Conservation (phyloP, 164 flowering plant species). For the Vitis riparia region DNA sequence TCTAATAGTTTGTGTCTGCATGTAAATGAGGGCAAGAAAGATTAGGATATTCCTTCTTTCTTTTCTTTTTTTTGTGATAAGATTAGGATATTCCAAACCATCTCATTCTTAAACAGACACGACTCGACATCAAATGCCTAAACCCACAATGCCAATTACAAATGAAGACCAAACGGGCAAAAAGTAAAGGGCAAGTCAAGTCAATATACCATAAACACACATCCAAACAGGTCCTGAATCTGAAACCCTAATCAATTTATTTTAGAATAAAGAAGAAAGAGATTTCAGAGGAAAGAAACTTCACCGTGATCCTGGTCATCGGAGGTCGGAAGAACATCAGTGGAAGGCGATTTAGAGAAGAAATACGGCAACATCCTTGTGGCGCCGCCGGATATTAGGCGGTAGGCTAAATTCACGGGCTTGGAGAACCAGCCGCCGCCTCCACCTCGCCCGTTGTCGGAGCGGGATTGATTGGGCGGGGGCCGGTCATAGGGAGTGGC, state of each 20-base stretch:
- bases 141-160: no score
- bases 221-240: background rate
- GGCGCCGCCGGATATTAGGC: constrained; percentile 60
- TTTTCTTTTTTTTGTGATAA: no score
- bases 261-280: background rate
- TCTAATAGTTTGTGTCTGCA: no score
- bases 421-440: constrained; percentile 59
- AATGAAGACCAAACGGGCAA: no score
- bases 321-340: constrained; percentile 13
- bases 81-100: no score
- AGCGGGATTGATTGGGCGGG: constrained; percentile 10
- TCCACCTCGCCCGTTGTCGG: background rate
- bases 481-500: constrained; percentile 73
- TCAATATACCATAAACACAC: background rate
- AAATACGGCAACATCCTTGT: constrained; percentile 53
- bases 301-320: constrained; percentile 23
- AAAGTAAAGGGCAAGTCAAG: no score
- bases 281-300: background rate
- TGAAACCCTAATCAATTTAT: background rate
- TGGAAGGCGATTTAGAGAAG: constrained; percentile 39
- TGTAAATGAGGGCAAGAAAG: no score
- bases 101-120: no score
- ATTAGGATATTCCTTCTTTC: no score
- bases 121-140: no score
- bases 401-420: constrained; percentile 61